phyloP scores from a whole-genome alignment of 495 filamentous ascomycete species.

The Tuber umbilicatum region DNA sequence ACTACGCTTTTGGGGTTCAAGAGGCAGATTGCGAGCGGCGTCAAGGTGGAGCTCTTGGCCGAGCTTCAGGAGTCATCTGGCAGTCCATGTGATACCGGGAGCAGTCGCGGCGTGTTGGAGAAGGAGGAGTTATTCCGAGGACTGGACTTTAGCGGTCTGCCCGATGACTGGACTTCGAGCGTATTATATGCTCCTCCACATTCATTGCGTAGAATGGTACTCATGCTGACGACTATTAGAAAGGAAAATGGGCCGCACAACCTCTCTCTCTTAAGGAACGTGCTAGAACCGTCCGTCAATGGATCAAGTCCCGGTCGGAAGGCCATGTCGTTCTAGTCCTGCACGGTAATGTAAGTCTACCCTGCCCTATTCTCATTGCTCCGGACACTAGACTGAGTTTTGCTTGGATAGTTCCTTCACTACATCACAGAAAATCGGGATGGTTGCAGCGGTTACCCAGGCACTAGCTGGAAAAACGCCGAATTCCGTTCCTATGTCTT shows the following conservation, averaged over 20 bases:
- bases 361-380: neutral
- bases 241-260: slow-evolving; percentile 55
- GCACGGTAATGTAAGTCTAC: slow-evolving; percentile 53
- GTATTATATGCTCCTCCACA: slow-evolving; percentile 44
- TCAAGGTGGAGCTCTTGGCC: slow-evolving; percentile 61
- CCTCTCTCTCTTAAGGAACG: slow-evolving; percentile 55
- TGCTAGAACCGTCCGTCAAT: slow-evolving; percentile 59
- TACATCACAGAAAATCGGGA: slow-evolving; percentile 82
- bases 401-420: slow-evolving; percentile 51
- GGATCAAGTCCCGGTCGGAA: slow-evolving; percentile 54
- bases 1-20: slow-evolving; percentile 68
- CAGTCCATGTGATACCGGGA: slow-evolving; percentile 74
- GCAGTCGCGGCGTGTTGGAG: slow-evolving; percentile 48
- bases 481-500: slow-evolving; percentile 75
- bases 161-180: slow-evolving; percentile 57
- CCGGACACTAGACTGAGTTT: neutral
- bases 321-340: slow-evolving; percentile 63
- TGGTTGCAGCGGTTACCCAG: slow-evolving; percentile 48
- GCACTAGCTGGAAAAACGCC: slow-evolving; percentile 79
- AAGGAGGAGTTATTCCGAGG: slow-evolving; percentile 53
- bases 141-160: slow-evolving; percentile 48
- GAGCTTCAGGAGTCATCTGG: slow-evolving; percentile 75
- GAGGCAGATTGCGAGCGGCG: slow-evolving; percentile 44
- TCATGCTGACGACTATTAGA: slow-evolving; percentile 51
- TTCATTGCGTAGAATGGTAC: neutral